phyloP scores from a whole-genome alignment of 2,329 filamentous ascomycete genomes.

The Rugonectria rugulosa region DNA sequence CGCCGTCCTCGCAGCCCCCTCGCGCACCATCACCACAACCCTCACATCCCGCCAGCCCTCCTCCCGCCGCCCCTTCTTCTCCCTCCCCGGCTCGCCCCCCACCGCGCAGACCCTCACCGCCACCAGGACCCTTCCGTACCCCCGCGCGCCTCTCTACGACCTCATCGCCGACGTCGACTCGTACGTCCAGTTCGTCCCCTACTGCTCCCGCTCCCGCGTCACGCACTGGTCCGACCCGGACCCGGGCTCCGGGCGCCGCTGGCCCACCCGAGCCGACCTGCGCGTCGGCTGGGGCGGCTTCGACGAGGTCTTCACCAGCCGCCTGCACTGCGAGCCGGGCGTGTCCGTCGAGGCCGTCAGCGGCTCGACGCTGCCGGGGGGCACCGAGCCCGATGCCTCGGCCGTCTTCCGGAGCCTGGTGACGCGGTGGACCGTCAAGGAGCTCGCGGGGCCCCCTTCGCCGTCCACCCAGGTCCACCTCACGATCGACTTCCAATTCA shows the following conservation, averaged over 20 bases:
- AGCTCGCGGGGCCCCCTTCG: constrained; percentile 41
- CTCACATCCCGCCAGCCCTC: constrained; percentile 24
- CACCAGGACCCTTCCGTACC: constrained; percentile 78
- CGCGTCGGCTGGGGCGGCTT: constrained; percentile 86
- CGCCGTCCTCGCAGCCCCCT: constrained; percentile 23
- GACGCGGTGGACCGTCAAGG: constrained; percentile 73
- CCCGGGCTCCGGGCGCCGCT: constrained; percentile 56
- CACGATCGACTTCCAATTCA: constrained; percentile 81
- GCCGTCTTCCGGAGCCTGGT: constrained; percentile 71
- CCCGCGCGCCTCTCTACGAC: constrained; percentile 74
- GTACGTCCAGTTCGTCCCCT: constrained; percentile 90
- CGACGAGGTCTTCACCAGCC: constrained; percentile 82
- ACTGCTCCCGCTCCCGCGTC: constrained; percentile 80
- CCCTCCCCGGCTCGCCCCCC: constrained; percentile 36
- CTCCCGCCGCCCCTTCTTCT: constrained; percentile 52
- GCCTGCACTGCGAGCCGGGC: constrained; percentile 78
- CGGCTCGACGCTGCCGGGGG: constrained; percentile 60
- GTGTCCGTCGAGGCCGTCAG: constrained; percentile 79
- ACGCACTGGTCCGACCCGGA: constrained; percentile 73
- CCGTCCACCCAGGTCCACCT: constrained; percentile 74
- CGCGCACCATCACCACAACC: constrained; percentile 26
- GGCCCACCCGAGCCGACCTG: constrained; percentile 79
- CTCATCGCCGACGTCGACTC: constrained; percentile 88
- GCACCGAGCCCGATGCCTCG: constrained; percentile 49
- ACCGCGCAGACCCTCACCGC: constrained; percentile 73